Conservation (phyloP, 108 stramenopile genomes). For the Pseudonitzschia delicatissima region DNA sequence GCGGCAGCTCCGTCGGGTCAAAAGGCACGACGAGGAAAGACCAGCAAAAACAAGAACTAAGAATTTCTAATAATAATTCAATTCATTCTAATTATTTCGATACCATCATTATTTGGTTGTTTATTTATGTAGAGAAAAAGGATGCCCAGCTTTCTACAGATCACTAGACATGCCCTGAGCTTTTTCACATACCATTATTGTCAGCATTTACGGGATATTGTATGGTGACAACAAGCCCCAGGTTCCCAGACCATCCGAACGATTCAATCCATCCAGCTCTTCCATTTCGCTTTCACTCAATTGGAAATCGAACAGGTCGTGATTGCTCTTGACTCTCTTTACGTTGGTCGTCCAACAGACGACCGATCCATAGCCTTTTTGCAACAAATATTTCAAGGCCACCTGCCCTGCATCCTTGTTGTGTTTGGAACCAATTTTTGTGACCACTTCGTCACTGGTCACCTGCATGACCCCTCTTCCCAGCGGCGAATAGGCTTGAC, state of each 20-base stretch:
- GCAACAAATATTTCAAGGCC: slow-evolving; percentile 2
- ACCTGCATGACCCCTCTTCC: background rate
- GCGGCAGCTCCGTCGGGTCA: background rate
- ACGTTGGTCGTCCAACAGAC: slow-evolving; percentile 9
- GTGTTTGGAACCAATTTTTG: background rate
- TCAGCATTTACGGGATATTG: background rate
- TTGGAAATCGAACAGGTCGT: background rate
- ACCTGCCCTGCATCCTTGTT: slow-evolving; percentile 1
- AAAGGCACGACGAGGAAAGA: slow-evolving; percentile 5
- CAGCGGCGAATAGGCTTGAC: slow-evolving; percentile 8
- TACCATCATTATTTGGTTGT: too few species aligned
- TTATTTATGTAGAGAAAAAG: too few species aligned
- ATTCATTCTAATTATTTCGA: too few species aligned
- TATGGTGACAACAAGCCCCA: slow-evolving; percentile 4
- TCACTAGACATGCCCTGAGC: too few species aligned
- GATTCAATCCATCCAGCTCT: slow-evolving; percentile 4
- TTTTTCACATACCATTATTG: too few species aligned
- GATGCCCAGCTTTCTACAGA: too few species aligned
- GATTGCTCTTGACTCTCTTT: background rate
- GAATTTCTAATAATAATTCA: too few species aligned
- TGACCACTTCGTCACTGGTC: background rate
- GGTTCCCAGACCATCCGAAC: slow-evolving; percentile 4
- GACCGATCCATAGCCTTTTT: slow-evolving; percentile 10
- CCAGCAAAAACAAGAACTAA: slow-evolving; percentile 1
- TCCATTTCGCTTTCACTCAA: slow-evolving; percentile 2